Evolutionary conservation across 2,329 filamentous ascomycete genomes (phyloP), one percentile per base, ranked within the genome.

Genomic region (Fusarium sp.): DNA sequence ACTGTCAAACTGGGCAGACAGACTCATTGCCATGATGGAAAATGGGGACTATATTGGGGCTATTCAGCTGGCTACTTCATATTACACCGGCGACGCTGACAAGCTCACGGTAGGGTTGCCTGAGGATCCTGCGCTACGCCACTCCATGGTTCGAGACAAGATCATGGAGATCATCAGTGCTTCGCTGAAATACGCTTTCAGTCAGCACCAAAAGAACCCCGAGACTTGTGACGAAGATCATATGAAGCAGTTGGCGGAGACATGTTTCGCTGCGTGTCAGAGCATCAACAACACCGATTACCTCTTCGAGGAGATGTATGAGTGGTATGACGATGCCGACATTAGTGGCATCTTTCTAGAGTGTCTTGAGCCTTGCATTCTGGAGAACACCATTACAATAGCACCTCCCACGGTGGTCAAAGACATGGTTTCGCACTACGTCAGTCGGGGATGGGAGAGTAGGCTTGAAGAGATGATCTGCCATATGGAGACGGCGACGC

Each of bases 1-100:
- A 6, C 82, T 99, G 36, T 98, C 96, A 1, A 99, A 99, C 73
- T 99, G 96, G 96, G 95, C 96, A 3, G 96, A 99, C 79, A 88
- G 96, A 41, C 84, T 99, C 16, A 90, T 98, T 71, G 95, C 95
- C 0, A 86, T 98, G 73, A 98, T 99, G 93, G 95, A 98, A 78
- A 90, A 94, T 60, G 96, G 96, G n/a, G 94, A 98, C 80, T 97
- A 97, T 76, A 92, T 99, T 69, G 92, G 90, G 12, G 95, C 96
- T 2, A 97, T 99, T 65, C 89, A 92, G 70, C 86, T 99, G 62
- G 97, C 95, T 10, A 97, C 94, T 1, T 92, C 92, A 1, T 99
- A 98, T 80, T 98, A 97, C 78, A 91, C 90, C 8, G 96, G 96
- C 27, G 91, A 94, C 75, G 90, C 94, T n/a, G 94, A 98, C 79